These are phyloP conservation scores for Aspergillus costaricaensis DNA, from an alignment of 2,329 filamentous ascomycete genomes.

Conservation along the genomic window DNA sequence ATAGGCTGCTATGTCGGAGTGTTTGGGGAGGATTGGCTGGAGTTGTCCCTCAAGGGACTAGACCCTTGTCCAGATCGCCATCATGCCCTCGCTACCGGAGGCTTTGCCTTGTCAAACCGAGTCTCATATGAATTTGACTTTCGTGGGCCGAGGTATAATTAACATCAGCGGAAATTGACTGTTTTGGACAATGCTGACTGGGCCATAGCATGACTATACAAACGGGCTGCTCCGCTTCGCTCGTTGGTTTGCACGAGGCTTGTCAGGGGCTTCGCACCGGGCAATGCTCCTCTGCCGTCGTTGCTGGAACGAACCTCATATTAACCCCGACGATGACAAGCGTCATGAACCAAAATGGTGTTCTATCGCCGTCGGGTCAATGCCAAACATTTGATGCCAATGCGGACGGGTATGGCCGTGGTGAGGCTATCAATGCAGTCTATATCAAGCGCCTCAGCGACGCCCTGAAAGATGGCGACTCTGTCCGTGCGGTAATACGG, in stretches of 20 bases:
- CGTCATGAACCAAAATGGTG: slow-evolving; percentile 32
- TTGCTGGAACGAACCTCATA: slow-evolving; percentile 39
- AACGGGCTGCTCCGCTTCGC: slow-evolving; percentile 42
- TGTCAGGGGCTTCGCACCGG: slow-evolving; percentile 24
- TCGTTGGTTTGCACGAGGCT: slow-evolving; percentile 32
- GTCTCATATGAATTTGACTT: slow-evolving; percentile 15
- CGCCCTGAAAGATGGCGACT: slow-evolving; percentile 31
- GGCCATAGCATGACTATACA: slow-evolving; percentile 7
- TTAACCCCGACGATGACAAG: slow-evolving; percentile 30
- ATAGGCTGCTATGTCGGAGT: slow-evolving; percentile 31
- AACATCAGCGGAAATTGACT: too few relatives aligned
- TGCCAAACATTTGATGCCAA: slow-evolving; percentile 32
- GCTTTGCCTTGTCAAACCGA: slow-evolving; percentile 12
- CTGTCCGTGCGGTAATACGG: slow-evolving; percentile 35
- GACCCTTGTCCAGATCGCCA: neutral
- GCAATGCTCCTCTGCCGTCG: slow-evolving; percentile 30
- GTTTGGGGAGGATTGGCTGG: slow-evolving; percentile 30
- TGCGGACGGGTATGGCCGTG: slow-evolving; percentile 37
- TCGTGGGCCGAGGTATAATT: slow-evolving; percentile 11
- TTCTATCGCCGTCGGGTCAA: slow-evolving; percentile 35
- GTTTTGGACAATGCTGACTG: neutral
- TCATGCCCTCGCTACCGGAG: slow-evolving; percentile 13
- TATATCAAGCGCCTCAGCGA: slow-evolving; percentile 29
- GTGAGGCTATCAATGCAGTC: slow-evolving; percentile 35
- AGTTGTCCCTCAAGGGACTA: slow-evolving; percentile 18